Conservation (phyloP, 805 yeast genomes). For the Kockiozyma suomiensis region DNA sequence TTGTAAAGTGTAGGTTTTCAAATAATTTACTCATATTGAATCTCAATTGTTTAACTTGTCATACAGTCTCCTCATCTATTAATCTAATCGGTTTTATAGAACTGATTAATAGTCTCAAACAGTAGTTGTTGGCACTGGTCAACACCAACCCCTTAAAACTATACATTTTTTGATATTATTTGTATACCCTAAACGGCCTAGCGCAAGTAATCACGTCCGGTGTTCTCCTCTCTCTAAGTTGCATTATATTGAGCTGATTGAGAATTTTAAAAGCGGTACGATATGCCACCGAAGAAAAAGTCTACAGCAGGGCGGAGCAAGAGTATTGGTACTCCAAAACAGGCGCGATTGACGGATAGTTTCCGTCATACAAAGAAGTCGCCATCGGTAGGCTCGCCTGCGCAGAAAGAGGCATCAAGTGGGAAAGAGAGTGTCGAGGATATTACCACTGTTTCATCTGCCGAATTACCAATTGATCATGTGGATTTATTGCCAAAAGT, state of each 20-base stretch:
- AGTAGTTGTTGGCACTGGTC: not conserved
- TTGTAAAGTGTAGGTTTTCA: too few species aligned
- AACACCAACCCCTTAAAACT: not conserved
- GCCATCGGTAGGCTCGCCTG: not conserved
- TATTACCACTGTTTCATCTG: not conserved
- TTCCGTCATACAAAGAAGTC: slow-evolving; percentile 18
- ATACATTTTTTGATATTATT: not conserved
- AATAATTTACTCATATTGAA: too few species aligned
- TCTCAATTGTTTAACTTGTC: too few species aligned
- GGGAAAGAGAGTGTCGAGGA: not conserved
- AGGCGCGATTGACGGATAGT: slow-evolving; percentile 18
- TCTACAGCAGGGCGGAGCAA: not conserved
- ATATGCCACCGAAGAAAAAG: slow-evolving; percentile 11
- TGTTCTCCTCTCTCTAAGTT: not conserved
- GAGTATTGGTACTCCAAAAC: slow-evolving; percentile 8
- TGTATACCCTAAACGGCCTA: slow-evolving; percentile 1
- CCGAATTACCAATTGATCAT: not conserved
- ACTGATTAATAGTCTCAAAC: too few species aligned
- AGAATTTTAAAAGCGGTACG: not conserved
- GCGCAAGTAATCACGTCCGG: not conserved
- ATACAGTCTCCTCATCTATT: too few species aligned
- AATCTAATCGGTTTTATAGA: too few species aligned
- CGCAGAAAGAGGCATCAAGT: not conserved
- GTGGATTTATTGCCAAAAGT: not conserved
- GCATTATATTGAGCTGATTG: not conserved